Evolutionary conservation across 116 monocot genomes (phyloP), one percentile per base, ranked within the genome.

Genomic region (Cymodocea nodosa): DNA sequence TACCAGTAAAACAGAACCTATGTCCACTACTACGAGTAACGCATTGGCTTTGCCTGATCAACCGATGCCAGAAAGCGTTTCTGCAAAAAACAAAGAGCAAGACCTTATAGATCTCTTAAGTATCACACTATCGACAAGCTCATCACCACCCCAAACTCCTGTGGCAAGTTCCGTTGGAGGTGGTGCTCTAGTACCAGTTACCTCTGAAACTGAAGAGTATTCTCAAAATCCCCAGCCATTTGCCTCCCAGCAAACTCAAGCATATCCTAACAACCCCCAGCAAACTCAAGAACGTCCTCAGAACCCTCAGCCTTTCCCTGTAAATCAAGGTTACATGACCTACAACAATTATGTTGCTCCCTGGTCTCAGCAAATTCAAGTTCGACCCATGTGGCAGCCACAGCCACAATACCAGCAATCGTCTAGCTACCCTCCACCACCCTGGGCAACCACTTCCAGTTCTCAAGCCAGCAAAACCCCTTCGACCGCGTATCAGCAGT

Each of bases 101-200:
- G 90, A 85, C 53, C 80, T 95, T 70, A 87, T 85, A 30, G 83
- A 90, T 60, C 81, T 95, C 57, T 74, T 95, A 37, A 81, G 81
- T 67, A 70, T 90, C 20, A 78, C 84, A 35, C 57, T 95, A 39
- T 54, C 80, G 19, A 66, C 79, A 35, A 77, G 81, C 60, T 71
- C 78, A 50, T 76, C 87, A 51, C 75, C 83, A 39, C 76, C 84
- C 67, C 83, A 69, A 6, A 77, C 81, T 50, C 79, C 90, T 25
- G 22, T 50, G 13, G 52, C 76, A 8, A 78, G 79, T 40, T 18
- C 75, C 19, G 12, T 44, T 10, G 44, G 44, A 44, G 44, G 7
- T 44, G 44, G 44, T 10, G 44, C 44, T 44, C 44, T 44, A 44
- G 44, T 44, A 44, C 44, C 44, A 8, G 9, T 44, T 44, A 9